phyloP scores from a whole-genome alignment of 257 asterid genomes.

The Nicotiana obtusifolia region DNA sequence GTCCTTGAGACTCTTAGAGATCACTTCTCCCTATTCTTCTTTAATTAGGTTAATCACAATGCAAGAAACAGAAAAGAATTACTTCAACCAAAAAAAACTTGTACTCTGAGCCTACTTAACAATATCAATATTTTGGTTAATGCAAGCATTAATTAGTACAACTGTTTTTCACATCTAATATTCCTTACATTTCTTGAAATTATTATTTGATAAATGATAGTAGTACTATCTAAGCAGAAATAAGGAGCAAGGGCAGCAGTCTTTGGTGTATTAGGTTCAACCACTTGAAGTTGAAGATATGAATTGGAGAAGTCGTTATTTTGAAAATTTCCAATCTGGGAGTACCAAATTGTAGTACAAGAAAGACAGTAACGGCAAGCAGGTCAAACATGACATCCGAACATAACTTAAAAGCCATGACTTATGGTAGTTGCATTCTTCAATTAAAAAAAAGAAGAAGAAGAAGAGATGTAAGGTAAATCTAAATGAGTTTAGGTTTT shows the following conservation, averaged over 20 bases:
- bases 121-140: too few species aligned
- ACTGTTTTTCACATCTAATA: too few species aligned
- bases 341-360: background rate
- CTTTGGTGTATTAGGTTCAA: background rate
- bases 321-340: background rate
- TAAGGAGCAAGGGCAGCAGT: too few species aligned
- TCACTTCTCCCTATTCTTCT: too few species aligned
- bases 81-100: background rate
- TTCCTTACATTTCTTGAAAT: too few species aligned
- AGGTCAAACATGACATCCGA: conserved; percentile 1
- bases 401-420: background rate
- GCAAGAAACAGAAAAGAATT: too few species aligned
- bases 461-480: background rate
- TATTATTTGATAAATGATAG: too few species aligned
- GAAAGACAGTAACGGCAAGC: background rate
- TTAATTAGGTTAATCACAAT: too few species aligned
- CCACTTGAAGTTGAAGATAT: background rate
- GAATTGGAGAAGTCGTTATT: background rate
- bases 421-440: background rate
- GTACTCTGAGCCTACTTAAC: background rate
- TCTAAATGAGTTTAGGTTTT: too few species aligned
- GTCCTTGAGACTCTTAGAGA: too few species aligned
- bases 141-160: too few species aligned
- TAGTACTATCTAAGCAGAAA: too few species aligned
- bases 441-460: background rate